A percentile compares a stretch with the other conserved stretches of the same genome.
phyloP scores from a whole-genome alignment of 768 basidiomycete genomes.

The Macrolepiota albuminosa region DNA sequence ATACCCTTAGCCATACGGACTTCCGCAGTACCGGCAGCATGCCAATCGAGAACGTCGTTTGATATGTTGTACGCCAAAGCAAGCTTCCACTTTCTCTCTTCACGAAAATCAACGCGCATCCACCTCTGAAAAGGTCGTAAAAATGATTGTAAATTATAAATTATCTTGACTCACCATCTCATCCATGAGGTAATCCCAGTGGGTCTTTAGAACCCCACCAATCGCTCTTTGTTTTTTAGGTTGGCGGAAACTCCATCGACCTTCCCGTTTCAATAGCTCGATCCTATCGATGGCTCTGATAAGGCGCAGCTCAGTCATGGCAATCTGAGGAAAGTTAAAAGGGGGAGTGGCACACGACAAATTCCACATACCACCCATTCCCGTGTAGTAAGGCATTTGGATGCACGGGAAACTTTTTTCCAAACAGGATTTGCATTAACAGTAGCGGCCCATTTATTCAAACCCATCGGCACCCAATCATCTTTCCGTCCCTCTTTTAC shows the following conservation, averaged over 20 bases:
- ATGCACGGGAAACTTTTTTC: slow-evolving; percentile 61
- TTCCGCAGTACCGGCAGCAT: slow-evolving; percentile 60
- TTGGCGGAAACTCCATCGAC: slow-evolving; percentile 89
- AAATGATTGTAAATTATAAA: background rate
- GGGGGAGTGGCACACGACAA: background rate
- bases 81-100: slow-evolving; percentile 91
- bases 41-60: slow-evolving; percentile 84
- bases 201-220: slow-evolving; percentile 69
- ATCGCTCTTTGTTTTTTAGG: slow-evolving; percentile 90
- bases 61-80: slow-evolving; percentile 81
- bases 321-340: slow-evolving; percentile 45
- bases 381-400: slow-evolving; percentile 72
- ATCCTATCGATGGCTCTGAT: slow-evolving; percentile 80
- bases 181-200: slow-evolving; percentile 95
- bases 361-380: slow-evolving; percentile 72
- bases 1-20: slow-evolving; percentile 64
- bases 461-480: slow-evolving; percentile 61
- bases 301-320: slow-evolving; percentile 73
- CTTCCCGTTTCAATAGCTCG: slow-evolving; percentile 73
- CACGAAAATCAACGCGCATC: slow-evolving; percentile 94
- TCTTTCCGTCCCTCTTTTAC: slow-evolving; percentile 33
- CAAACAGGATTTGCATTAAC: slow-evolving; percentile 74
- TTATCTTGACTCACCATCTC: slow-evolving; percentile 70
- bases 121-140: slow-evolving; percentile 64
- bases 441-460: slow-evolving; percentile 70